These are phyloP conservation scores for Cryptomeria japonica DNA, from an alignment of 75 land plant genomes.

Conservation along the genomic window DNA sequence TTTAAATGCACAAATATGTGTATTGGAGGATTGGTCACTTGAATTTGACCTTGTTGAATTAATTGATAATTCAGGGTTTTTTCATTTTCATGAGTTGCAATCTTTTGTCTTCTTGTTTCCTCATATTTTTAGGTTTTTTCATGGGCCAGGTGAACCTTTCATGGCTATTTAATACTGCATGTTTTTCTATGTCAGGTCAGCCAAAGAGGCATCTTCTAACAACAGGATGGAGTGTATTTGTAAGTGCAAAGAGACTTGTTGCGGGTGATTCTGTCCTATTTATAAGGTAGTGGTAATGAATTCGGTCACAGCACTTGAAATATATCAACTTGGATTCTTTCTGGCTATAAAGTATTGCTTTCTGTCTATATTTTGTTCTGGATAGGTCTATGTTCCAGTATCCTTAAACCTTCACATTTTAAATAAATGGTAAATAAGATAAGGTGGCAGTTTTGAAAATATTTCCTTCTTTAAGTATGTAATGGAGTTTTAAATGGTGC, in stretches of 20 bases:
- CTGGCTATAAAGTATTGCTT: not conserved
- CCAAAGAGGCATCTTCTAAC: constrained; percentile 88
- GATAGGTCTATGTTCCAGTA: not conserved
- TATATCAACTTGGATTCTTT: not conserved
- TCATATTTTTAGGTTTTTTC: not conserved
- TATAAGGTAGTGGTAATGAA: constrained; percentile 54
- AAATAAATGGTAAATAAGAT: not conserved
- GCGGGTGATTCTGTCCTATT: constrained; percentile 89
- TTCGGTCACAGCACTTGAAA: not conserved
- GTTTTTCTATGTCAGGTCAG: constrained; percentile 54
- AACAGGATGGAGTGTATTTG: constrained; percentile 90
- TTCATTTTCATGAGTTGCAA: not conserved
- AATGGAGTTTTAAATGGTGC: not conserved
- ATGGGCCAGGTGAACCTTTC: not conserved
- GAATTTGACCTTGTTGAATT: not conserved
- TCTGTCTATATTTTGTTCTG: not conserved
- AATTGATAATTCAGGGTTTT: not conserved
- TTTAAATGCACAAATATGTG: not conserved
- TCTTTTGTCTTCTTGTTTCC: not conserved
- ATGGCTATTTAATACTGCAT: not conserved
- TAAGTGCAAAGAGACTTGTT: constrained; percentile 76
- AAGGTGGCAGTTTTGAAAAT: not conserved
- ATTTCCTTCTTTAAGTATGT: not conserved
- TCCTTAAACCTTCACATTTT: not conserved
- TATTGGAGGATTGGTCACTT: not conserved